Percentiles rank a stretch among this genome's conserved stretches.
Evolutionary conservation across 768 basidiomycete genomes (phyloP).

Genomic region (Hortiboletus flavorubellus): DNA sequence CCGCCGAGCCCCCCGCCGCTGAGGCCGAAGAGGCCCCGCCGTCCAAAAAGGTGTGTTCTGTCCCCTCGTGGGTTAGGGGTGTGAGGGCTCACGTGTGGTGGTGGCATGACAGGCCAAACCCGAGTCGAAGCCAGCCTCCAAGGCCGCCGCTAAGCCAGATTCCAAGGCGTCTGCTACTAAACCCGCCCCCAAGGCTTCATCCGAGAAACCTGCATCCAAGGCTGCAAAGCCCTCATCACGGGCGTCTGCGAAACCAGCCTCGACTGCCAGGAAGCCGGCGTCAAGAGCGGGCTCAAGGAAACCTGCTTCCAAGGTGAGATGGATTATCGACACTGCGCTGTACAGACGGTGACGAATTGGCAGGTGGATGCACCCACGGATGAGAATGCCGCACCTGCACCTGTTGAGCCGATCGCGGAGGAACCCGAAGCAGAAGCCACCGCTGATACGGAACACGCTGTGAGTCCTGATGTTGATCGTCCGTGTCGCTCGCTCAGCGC

Average conservation of each 20-base stretch:
- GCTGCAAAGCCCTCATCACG: conserved; percentile 39
- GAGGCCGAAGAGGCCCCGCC: conserved; percentile 47
- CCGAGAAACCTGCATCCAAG: conserved; percentile 42
- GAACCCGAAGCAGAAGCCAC: conserved; percentile 47
- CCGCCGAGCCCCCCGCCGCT: conserved; percentile 34
- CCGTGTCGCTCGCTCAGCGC: neutral
- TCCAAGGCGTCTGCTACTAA: conserved; percentile 20
- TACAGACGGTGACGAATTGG: neutral
- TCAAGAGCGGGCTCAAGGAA: conserved; percentile 61
- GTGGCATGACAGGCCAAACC: conserved; percentile 38
- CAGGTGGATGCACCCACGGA: conserved; percentile 36
- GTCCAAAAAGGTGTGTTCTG: conserved; percentile 56
- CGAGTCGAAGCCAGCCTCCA: conserved; percentile 31
- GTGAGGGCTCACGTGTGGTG: neutral
- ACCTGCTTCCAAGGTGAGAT: conserved; percentile 56
- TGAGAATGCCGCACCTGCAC: conserved; percentile 38
- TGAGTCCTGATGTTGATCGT: conserved; percentile 11
- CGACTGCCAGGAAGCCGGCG: conserved; percentile 49
- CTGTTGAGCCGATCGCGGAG: conserved; percentile 50
- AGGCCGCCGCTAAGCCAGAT: conserved; percentile 30
- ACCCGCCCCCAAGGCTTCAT: conserved; percentile 32
- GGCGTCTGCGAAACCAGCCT: conserved; percentile 41
- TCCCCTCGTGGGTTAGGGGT: conserved; percentile 2
- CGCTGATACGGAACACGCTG: conserved; percentile 37
- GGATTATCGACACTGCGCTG: neutral